These are phyloP conservation scores for Candida multigemmis DNA, from an alignment of 805 yeast genomes.

Conservation along the genomic window DNA sequence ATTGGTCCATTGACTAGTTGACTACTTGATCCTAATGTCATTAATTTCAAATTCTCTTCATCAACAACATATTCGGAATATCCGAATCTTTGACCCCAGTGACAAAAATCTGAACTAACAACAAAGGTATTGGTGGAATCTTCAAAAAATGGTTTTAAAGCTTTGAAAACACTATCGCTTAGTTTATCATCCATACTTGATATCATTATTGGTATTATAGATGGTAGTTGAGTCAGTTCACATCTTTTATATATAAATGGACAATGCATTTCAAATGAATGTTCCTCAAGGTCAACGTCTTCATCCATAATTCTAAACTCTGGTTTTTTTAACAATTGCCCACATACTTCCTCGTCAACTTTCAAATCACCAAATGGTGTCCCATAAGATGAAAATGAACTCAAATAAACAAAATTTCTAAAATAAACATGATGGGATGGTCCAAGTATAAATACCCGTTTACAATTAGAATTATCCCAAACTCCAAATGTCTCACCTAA, in stretches of 20 bases:
- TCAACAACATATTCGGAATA: constrained; percentile 26
- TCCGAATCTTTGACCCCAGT: constrained; percentile 59
- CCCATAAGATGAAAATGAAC: constrained; percentile 46
- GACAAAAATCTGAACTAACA: constrained; percentile 88
- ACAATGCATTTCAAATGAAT: constrained; percentile 90
- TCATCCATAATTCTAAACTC: constrained; percentile 48
- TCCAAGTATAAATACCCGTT: constrained; percentile 73
- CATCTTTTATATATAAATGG: constrained; percentile 58
- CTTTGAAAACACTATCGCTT: constrained; percentile 35
- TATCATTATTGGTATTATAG: constrained; percentile 72
- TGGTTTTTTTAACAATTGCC: constrained; percentile 23
- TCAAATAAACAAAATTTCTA: constrained; percentile 45
- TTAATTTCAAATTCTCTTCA: constrained; percentile 8
- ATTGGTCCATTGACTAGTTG: constrained; percentile 35
- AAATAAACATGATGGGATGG: constrained; percentile 91
- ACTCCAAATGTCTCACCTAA: constrained; percentile 70
- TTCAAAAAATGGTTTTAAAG: constrained; percentile 43
- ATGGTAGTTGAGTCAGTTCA: constrained; percentile 20
- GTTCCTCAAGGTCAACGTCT: constrained; percentile 73
- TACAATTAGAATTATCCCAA: constrained; percentile 50
- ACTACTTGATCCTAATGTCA: constrained; percentile 1
- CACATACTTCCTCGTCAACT: constrained; percentile 47
- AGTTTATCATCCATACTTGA: constrained; percentile 46
- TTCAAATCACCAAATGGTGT: constrained; percentile 78
- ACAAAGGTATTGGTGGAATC: constrained; percentile 59